These are phyloP conservation scores for Drechslerella coelobrocha DNA, from an alignment of 2,329 filamentous ascomycete genomes.

Conservation along the genomic window DNA sequence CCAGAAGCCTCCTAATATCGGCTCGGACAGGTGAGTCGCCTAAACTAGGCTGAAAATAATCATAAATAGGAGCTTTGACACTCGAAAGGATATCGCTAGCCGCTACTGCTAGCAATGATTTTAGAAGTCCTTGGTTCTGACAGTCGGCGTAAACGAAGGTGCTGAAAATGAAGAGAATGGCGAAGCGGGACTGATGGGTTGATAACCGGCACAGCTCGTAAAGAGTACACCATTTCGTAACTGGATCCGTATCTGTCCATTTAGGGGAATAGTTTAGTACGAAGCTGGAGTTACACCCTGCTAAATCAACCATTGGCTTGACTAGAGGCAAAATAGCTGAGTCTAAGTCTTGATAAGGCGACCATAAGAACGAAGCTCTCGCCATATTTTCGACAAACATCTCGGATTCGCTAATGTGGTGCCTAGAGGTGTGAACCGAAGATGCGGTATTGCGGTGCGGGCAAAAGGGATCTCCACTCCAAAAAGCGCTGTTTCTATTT, in stretches of 20 bases:
- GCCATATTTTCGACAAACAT: constrained; percentile 13
- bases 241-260: background rate
- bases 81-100: background rate
- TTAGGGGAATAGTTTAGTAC: constrained; percentile 1
- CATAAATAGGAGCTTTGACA: background rate
- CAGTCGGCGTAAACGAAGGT: background rate
- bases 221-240: constrained; percentile 11
- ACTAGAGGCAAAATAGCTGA: background rate
- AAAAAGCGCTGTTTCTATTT: constrained; percentile 29
- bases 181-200: background rate
- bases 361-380: background rate
- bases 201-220: constrained; percentile 17
- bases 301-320: background rate
- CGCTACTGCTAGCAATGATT: constrained; percentile 11
- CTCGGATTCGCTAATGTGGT: background rate
- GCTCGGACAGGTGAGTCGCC: background rate
- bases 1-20: background rate
- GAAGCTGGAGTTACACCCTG: background rate
- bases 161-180: constrained; percentile 11
- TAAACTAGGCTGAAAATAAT: background rate
- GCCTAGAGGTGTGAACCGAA: background rate
- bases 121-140: background rate
- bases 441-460: background rate
- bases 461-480: background rate
- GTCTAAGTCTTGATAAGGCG: background rate